Base-by-base conservation (phyloP, 1,284 basidiomycete species). In the Sporisorium graminicola region DNA sequence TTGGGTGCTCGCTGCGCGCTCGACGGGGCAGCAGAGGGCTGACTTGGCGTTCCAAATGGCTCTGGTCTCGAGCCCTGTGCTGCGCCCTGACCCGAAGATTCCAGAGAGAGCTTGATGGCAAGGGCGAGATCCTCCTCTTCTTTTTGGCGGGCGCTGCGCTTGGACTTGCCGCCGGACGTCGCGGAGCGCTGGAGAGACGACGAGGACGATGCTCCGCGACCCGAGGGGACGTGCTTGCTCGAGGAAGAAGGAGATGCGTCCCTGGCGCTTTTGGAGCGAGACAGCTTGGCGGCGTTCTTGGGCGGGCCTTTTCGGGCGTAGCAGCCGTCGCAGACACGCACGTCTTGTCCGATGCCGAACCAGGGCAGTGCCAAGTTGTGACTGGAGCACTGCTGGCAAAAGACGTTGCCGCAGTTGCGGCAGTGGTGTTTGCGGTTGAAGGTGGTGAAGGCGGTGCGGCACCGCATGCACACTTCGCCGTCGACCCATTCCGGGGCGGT, bases 401-500 rank as follows among this genome's bases (percentile, higher is more conserved):
- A 99, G 20, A 99, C 94, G 82, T 93, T 91, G 10, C 97, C 97
- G 86, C 97, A 99, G 86, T 98, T 98, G 9, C 97, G 91, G 86
- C 97, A 99, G 86, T 99, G 97, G 84, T 99, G 97, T 86, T 98
- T 98, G 65, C 97, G 91, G 84, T 98, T 98, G 44, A 95, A 98
- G 81, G 98, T 96, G 1, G 92, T 91, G 87, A 99, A 99, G 0
- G 93, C 86, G 0, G 93, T 92, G 22, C 97, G 90, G 86, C 97
- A 99, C 26, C 95, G 91, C 77, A 97, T 90, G 86, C 97, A 99
- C 14, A 95, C 91, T 35, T 96, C 93, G 1, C 94, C 94, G 85
- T 99, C 96, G 49, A 94, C 92, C 96, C 96, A 99, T 81, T 96
- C 93, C 0, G 96, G 96, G 0, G 96, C 82, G 9, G 81, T 78